Conservation (phyloP, 306 rosid species). For the Lupinus albus region DNA sequence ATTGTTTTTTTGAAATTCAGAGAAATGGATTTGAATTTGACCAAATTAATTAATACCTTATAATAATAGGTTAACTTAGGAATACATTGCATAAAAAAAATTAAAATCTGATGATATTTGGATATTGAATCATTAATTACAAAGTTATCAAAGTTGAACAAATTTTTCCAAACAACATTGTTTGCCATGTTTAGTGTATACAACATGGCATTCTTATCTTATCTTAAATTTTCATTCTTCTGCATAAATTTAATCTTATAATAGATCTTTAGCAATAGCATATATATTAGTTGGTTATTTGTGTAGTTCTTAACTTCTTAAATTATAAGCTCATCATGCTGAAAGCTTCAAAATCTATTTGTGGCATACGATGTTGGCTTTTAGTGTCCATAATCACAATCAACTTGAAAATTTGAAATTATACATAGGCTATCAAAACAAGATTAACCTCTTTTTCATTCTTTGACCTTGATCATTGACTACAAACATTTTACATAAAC, state of each 20-base stretch:
- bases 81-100: constrained; percentile 44
- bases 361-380: background rate
- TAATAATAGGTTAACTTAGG: constrained; percentile 40
- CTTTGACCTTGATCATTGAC: no score
- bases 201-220: background rate
- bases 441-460: background rate
- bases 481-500: no score
- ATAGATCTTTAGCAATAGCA: background rate
- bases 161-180: background rate
- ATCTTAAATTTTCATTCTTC: background rate
- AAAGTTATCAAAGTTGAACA: constrained; percentile 60
- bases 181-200: constrained; percentile 23
- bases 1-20: constrained; percentile 37
- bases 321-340: background rate
- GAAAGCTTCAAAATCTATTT: background rate
- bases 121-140: background rate
- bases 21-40: constrained; percentile 40
- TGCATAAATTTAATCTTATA: background rate
- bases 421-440: background rate
- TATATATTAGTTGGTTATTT: background rate
- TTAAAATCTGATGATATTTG: constrained; percentile 37
- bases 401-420: background rate
- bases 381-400: background rate
- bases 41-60: background rate
- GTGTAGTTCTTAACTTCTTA: background rate